Evolutionary conservation across 2,329 filamentous ascomycete species (phyloP).

Genomic region (Pseudogymnoascus sp.): DNA sequence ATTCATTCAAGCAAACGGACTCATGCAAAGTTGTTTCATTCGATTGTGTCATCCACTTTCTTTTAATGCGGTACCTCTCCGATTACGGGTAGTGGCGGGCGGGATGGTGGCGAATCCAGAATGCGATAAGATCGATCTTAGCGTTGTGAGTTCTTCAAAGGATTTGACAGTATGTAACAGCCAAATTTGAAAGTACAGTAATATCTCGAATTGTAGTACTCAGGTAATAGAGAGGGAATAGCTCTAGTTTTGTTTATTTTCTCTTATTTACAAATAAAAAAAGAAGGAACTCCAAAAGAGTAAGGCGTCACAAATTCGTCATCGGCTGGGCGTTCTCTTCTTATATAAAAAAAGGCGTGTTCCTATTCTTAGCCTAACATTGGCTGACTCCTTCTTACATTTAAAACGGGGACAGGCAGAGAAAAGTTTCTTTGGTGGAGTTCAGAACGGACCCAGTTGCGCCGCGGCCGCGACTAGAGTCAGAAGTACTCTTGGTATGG

Average conservation of each 20-base stretch:
- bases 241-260: not conserved
- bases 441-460: not conserved
- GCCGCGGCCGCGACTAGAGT: not conserved
- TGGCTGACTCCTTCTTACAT: slow-evolving; percentile 2
- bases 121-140: not conserved
- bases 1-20: slow-evolving; percentile 3
- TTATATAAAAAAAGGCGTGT: slow-evolving; percentile 9
- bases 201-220: not conserved
- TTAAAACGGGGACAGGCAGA: not conserved
- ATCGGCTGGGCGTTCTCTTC: not conserved
- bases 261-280: not conserved
- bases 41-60: slow-evolving; percentile 10
- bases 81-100: slow-evolving; percentile 9
- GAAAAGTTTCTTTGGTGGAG: slow-evolving; percentile 10
- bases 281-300: not conserved
- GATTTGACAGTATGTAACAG: not conserved
- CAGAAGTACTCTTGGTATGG: too few species aligned
- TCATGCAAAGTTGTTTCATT: not conserved
- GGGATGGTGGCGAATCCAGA: not conserved
- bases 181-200: not conserved
- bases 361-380: slow-evolving; percentile 7
- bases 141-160: not conserved
- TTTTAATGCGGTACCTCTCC: slow-evolving; percentile 4
- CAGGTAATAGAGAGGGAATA: not conserved
- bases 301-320: not conserved